Base-by-base conservation (phyloP, 2,329 filamentous ascomycete species). In the Hypoxylon sp. region DNA sequence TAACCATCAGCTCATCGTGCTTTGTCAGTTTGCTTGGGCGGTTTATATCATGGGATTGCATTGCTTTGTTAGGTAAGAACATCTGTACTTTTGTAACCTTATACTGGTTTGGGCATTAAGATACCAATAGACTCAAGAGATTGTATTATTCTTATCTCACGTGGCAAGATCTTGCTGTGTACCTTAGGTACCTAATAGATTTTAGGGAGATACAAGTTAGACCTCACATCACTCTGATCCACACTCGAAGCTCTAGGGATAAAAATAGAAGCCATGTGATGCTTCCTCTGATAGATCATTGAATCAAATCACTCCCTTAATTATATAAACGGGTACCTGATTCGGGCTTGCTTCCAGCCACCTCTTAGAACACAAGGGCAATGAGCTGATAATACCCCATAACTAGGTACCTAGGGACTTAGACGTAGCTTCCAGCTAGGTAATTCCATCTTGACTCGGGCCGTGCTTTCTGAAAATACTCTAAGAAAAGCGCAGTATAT, bases 51-150 rank as follows among this genome's bases (percentile, higher is more conserved):
- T 51, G 37, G 50, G 31, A 55, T 22, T n/a, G 57, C 46, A 65
- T 68, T 47, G 54, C 10, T 66, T 64, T 54, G n/a, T 54, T 63
- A 42, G 55, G 42, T 52, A 50, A 35, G 39, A 42, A 50, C 37
- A 53, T 24, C 3, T 57, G 54, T 61, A 60, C 44, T 64, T 55
- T 14, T 63, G 33, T 61, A 69, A 52, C 22, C 31, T 48, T 35
- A 53, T 66, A 68, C 6, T 11, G 58, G 46, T 31, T 62, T 22
- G 4, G 39, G 59, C 66, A 63, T 60, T 22, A 60, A 62, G 66
- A 71, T 71, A 69, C 69, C 69, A 69, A 64, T 69, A 69, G 63
- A 69, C 33, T 67, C 47, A 42, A 29, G 57, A 66, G 65, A 71
- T 66, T 71, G 59, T 50, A 52, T 63, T 57, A 31, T 48, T 63